Percentiles rank a stretch among this genome's conserved stretches.
Evolutionary conservation across 176 grass and related monocot genomes (phyloP).

Genomic region (Eleusine indica): DNA sequence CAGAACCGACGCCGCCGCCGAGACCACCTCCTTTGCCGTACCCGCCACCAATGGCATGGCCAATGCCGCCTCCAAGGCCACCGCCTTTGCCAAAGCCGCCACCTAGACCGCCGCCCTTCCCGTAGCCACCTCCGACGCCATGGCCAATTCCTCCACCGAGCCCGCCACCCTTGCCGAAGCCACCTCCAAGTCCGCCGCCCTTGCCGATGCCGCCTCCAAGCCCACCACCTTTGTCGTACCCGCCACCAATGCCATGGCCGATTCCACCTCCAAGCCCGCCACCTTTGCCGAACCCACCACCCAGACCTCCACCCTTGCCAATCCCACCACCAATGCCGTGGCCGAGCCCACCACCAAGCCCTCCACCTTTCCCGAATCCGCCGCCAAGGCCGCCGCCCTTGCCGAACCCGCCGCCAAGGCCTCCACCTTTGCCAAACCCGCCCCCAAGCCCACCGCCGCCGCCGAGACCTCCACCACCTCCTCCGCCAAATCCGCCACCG

Average conservation of each 20-base stretch:
- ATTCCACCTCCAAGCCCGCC: conserved; percentile 28
- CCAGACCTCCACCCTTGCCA: conserved; percentile 25
- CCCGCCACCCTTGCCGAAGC: conserved; percentile 1
- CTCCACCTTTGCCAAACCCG: background rate
- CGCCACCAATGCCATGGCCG: conserved; percentile 25
- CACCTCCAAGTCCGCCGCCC: conserved; percentile 8
- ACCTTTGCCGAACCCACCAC: conserved; percentile 25
- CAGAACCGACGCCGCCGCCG: background rate
- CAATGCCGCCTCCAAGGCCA: conserved; percentile 23
- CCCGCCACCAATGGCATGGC: background rate
- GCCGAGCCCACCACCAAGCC: conserved; percentile 11
- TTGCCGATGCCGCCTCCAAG: background rate
- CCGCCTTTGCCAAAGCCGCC: background rate
- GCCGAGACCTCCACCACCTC: background rate
- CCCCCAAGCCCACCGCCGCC: conserved; percentile 5
- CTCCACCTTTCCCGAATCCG: conserved; percentile 15
- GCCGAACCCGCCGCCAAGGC: conserved; percentile 7
- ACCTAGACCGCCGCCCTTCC: conserved; percentile 23
- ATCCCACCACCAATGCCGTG: conserved; percentile 28
- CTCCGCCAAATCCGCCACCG: too few relatives aligned
- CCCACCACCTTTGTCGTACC: conserved; percentile 3
- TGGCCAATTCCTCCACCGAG: conserved; percentile 28
- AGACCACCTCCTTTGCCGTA: conserved; percentile 28
- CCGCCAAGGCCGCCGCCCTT: conserved; percentile 15
- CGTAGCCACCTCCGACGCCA: conserved; percentile 24